These are phyloP conservation scores for Podospora anserina DNA, from an alignment of 495 filamentous ascomycete genomes.

Conservation along the genomic window DNA sequence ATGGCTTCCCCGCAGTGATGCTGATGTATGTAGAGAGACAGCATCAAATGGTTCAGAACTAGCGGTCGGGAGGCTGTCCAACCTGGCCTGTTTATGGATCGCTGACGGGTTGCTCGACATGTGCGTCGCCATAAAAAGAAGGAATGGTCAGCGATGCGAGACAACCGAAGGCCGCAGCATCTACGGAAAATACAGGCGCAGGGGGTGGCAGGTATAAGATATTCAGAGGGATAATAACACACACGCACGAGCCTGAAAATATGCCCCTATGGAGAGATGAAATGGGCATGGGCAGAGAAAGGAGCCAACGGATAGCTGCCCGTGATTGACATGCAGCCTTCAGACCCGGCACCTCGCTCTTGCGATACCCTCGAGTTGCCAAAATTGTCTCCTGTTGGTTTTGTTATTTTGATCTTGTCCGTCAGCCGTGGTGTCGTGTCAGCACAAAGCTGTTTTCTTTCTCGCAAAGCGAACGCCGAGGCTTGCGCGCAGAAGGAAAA, in stretches of 20 bases:
- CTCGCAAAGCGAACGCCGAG: constrained; percentile 2
- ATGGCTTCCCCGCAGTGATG: not conserved
- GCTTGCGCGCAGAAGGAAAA: not conserved
- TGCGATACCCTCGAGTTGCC: not conserved
- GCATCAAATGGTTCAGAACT: not conserved
- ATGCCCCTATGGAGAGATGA: not conserved
- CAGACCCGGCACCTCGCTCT: too few relatives aligned
- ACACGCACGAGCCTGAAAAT: not conserved
- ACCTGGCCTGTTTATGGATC: not conserved
- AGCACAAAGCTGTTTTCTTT: not conserved
- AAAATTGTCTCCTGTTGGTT: not conserved
- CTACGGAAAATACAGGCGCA: too few relatives aligned
- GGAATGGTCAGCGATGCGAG: not conserved
- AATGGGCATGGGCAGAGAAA: not conserved
- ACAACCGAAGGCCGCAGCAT: not conserved
- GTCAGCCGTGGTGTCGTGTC: not conserved
- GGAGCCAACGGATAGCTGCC: not conserved
- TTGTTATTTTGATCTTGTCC: not conserved
- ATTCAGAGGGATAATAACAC: constrained; percentile 3
- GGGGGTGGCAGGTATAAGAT: not conserved
- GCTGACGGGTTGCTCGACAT: not conserved
- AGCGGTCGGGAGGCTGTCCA: not conserved
- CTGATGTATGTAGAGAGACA: not conserved
- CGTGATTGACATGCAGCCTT: constrained; percentile 22
- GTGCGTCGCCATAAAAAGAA: not conserved